phyloP scores from a whole-genome alignment of 345 rosid species.

The Punica granatum region DNA sequence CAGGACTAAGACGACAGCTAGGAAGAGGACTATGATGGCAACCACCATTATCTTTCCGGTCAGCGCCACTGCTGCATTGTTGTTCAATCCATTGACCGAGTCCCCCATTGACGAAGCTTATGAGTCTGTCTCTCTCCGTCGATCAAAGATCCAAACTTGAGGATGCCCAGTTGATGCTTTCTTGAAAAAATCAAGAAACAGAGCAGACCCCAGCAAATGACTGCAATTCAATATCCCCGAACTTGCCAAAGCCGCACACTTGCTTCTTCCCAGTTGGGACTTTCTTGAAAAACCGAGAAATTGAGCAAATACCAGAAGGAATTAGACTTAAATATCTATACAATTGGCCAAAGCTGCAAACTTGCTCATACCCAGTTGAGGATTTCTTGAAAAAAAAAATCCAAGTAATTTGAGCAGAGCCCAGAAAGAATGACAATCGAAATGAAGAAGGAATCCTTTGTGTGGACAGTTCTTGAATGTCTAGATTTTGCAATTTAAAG shows the following conservation, averaged over 20 bases:
- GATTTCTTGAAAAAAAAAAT: neutral
- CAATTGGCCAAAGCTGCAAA: neutral
- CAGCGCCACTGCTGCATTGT: constrained; percentile 33
- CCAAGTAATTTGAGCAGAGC: too few species aligned
- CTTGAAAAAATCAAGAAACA: neutral
- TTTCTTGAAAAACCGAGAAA: neutral
- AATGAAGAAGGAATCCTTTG: too few species aligned
- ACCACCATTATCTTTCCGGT: constrained; percentile 68
- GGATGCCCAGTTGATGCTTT: neutral
- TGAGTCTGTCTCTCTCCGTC: neutral
- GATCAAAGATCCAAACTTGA: neutral
- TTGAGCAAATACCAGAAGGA: constrained; percentile 15
- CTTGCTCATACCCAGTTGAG: neutral
- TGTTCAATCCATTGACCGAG: constrained; percentile 18
- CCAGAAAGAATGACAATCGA: too few species aligned
- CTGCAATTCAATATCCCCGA: neutral
- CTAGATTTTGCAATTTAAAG: too few species aligned
- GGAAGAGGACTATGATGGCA: constrained; percentile 51
- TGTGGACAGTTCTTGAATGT: too few species aligned
- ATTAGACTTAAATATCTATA: neutral
- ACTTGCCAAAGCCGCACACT: neutral
- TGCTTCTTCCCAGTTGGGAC: neutral
- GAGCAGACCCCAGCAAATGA: neutral
- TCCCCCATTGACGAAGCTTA: constrained; percentile 29
- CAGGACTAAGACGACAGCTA: constrained; percentile 50